Base-by-base conservation (phyloP, 2,329 filamentous ascomycete genomes). In the Clonostachys sp. region DNA sequence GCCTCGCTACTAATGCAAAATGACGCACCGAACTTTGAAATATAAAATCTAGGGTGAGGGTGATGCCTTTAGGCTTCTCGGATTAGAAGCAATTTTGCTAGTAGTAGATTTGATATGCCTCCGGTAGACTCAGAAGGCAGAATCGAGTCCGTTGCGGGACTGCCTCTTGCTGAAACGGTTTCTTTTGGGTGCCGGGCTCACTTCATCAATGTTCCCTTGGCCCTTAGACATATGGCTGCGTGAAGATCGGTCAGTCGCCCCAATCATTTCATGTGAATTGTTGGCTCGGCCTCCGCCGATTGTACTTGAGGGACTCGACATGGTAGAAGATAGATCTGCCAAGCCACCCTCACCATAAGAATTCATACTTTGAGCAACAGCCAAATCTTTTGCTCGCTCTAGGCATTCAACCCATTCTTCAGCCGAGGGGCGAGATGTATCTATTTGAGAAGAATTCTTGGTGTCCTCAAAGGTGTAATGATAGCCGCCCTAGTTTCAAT, bases 351-450 rank as follows among this genome's bases (percentile, higher is more conserved):
- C 87, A 44, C 73, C 77, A 16, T 77, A 81, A 61, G 89, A 90
- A 17, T 78, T 70, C 51, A 81, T 75, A 54, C 81, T 86, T 59
- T 92, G 87, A 3, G 87, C 87, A 34, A 88, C 65, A 5, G 90
- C 92, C 57, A 95, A 77, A 51, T 97, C 91, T 60, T 86, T 87
- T 6, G 94, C 91, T 54, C 88, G 83, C 56, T 95, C 90, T 40
- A 99, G 75, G 39, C 84, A 85, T 57, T 96, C 91, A 44, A 97
- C 78, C 94, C 94, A 99, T 64, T 97, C 92, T 55, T 94, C 84
- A 6, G 89, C 87, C 5, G 84, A 85, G 49, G 83, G 78, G 51
- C 84, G 83, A 41, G 80, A 80, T 40, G 77, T 78, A 53, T 83
- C 85, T 18, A 77, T 75, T 52, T 43, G 75, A 75, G 56, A 62